These are phyloP conservation scores for Venturia carpophila DNA, from an alignment of 2,329 filamentous ascomycete species.

Conservation along the genomic window DNA sequence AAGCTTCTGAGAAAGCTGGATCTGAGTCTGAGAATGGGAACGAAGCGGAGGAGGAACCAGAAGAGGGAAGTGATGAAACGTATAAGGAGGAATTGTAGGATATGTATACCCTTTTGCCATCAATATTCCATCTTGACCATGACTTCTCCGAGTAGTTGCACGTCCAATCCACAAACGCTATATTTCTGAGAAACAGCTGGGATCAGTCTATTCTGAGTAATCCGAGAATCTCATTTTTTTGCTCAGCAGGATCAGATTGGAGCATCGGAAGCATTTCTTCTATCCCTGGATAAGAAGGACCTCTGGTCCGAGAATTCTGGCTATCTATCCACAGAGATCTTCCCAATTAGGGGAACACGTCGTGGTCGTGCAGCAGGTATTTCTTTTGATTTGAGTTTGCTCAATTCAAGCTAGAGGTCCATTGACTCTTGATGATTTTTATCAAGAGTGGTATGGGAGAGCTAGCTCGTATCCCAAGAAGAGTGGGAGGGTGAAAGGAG, in stretches of 20 bases:
- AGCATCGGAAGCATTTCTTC: constrained; percentile 22
- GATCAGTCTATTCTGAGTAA: too few species aligned
- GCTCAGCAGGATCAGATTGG: constrained; percentile 20
- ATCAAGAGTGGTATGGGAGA: too few species aligned
- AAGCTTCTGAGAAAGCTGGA: neutral
- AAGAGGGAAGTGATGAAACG: constrained; percentile 34
- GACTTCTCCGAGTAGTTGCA: neutral
- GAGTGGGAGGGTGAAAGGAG: too few species aligned
- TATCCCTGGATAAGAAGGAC: constrained; percentile 25
- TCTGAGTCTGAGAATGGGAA: constrained; percentile 12
- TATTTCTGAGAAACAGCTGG: too few species aligned
- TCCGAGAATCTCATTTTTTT: too few species aligned
- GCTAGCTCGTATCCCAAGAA: too few species aligned
- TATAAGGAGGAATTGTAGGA: constrained; percentile 34
- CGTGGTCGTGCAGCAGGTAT: neutral
- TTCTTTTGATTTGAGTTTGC: neutral
- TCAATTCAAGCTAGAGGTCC: neutral
- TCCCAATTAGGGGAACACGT: neutral
- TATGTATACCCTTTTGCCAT: constrained; percentile 7
- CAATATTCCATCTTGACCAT: neutral
- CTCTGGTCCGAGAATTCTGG: constrained; percentile 26
- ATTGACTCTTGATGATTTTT: too few species aligned
- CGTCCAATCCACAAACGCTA: too few species aligned
- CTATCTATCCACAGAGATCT: neutral
- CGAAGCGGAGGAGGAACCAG: constrained; percentile 24